Conservation (phyloP, 2,329 filamentous ascomycete species). For the Fusarium ambrosium region DNA sequence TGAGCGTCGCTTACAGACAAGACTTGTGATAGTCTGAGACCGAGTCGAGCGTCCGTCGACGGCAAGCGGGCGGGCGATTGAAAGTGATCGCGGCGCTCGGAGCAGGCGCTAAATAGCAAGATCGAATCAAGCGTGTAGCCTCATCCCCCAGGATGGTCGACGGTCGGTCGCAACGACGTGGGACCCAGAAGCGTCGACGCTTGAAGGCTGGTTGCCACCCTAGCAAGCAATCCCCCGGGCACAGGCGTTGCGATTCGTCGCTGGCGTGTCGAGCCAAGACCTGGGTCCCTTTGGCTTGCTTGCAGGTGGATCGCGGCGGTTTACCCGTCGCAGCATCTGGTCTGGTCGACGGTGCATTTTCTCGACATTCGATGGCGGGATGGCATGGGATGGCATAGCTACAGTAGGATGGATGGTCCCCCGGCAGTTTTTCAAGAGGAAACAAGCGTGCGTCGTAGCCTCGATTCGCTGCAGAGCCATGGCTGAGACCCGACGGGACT, state of each 20-base stretch:
- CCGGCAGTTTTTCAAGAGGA: conserved; percentile 27
- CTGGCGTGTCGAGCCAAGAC: conserved; percentile 35
- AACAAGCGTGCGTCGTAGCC: conserved; percentile 27
- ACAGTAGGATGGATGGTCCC: conserved; percentile 21
- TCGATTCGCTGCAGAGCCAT: conserved; percentile 18
- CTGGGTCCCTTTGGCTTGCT: conserved; percentile 40
- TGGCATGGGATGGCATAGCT: not conserved
- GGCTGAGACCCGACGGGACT: conserved; percentile 8
- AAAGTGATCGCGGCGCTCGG: conserved; percentile 29
- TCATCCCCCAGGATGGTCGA: conserved; percentile 35
- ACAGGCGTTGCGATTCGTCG: conserved; percentile 37
- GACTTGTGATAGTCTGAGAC: conserved; percentile 35
- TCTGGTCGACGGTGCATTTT: conserved; percentile 25
- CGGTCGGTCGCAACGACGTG: conserved; percentile 16
- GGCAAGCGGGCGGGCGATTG: conserved; percentile 28
- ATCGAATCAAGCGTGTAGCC: conserved; percentile 34
- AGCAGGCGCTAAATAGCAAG: conserved; percentile 30
- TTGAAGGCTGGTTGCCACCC: conserved; percentile 39
- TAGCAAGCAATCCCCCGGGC: conserved; percentile 26
- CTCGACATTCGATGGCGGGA: conserved; percentile 33
- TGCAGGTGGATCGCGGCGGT: conserved; percentile 44
- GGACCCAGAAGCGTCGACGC: conserved; percentile 22
- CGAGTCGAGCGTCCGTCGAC: conserved; percentile 38
- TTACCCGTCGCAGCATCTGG: conserved; percentile 38
- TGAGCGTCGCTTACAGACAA: conserved; percentile 38